Conservation (phyloP, 441 rosid genomes). For the Erodium moschatum region DNA sequence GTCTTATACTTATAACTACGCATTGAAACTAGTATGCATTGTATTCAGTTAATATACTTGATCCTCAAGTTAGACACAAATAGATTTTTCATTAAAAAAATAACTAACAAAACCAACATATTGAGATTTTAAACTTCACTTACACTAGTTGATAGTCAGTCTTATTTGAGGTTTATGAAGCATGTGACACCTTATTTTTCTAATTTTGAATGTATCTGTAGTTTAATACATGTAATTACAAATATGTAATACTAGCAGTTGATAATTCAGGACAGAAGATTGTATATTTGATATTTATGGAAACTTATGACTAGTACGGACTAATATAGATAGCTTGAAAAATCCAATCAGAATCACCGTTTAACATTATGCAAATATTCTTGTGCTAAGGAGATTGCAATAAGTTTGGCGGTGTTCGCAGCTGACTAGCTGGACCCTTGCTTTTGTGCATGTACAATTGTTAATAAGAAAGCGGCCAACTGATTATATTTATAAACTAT, state of each 20-base stretch:
- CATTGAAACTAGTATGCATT: too few relatives aligned
- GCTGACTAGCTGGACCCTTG: not conserved
- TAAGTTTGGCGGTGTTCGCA: not conserved
- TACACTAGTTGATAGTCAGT: too few relatives aligned
- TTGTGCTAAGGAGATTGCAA: not conserved
- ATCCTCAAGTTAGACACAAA: too few relatives aligned
- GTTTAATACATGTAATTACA: too few relatives aligned
- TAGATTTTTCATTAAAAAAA: too few relatives aligned
- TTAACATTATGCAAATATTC: not conserved
- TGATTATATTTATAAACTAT: not conserved
- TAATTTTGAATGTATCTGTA: too few relatives aligned
- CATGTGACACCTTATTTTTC: too few relatives aligned
- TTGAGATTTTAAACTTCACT: too few relatives aligned
- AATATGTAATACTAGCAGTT: not conserved
- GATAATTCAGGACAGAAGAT: not conserved
- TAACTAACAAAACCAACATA: too few relatives aligned
- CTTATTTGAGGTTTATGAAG: too few relatives aligned
- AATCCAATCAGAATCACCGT: not conserved
- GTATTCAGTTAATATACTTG: too few relatives aligned
- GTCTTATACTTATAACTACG: too few relatives aligned
- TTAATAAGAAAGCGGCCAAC: not conserved
- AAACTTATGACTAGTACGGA: not conserved
- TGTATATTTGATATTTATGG: not conserved
- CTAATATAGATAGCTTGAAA: not conserved
- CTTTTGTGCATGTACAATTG: conserved; percentile 2